phyloP scores from a whole-genome alignment of 805 yeast genomes.

The Komagataella ulmi region DNA sequence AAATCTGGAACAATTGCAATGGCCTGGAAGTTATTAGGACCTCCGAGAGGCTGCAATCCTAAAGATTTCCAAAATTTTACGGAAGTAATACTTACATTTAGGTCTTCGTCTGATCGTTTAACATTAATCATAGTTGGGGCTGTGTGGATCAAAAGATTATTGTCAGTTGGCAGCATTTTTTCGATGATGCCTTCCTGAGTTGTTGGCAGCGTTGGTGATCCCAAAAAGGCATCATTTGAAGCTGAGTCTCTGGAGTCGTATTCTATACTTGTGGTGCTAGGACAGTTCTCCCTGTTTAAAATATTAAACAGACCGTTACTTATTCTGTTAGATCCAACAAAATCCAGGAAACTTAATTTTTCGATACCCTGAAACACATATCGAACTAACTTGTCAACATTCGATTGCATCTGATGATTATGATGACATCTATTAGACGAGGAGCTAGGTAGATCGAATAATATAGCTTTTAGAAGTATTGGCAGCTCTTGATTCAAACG shows the following conservation, averaged over 20 bases:
- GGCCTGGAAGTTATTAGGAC: conserved; percentile 37
- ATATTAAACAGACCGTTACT: neutral
- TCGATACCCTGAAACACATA: neutral
- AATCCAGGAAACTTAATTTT: neutral
- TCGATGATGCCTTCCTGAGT: neutral
- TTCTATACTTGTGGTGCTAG: neutral
- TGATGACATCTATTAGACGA: neutral
- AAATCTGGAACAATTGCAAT: conserved; percentile 24
- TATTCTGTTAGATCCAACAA: neutral
- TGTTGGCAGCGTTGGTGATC: conserved; percentile 3
- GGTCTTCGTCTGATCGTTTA: conserved; percentile 22
- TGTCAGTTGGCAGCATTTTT: neutral
- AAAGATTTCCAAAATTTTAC: conserved; percentile 42
- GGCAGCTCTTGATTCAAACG: conserved; percentile 14
- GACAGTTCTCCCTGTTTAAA: neutral
- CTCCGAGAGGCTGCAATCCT: conserved; percentile 39
- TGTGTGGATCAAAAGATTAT: conserved; percentile 16
- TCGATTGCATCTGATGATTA: neutral
- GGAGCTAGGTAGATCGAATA: conserved; percentile 8
- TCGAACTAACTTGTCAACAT: neutral
- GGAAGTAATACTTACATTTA: conserved; percentile 33
- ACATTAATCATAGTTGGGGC: conserved; percentile 22
- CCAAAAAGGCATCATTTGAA: conserved; percentile 1
- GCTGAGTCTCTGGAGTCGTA: neutral
- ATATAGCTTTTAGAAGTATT: conserved; percentile 15